phyloP scores from a whole-genome alignment of 441 rosid species.

The Omphalea diandra region DNA sequence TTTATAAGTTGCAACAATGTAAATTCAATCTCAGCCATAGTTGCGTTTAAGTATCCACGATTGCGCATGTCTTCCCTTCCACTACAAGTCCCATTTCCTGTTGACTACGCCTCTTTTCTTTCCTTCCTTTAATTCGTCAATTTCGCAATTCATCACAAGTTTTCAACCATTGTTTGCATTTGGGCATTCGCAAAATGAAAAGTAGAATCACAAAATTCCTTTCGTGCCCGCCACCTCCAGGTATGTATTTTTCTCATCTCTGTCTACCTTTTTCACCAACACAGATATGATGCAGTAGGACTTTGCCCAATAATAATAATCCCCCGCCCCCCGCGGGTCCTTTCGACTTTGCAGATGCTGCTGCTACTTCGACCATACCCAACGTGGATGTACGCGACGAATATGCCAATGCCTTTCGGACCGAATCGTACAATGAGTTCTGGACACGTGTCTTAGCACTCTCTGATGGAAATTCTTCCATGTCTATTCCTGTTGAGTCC shows the following conservation, averaged over 20 bases:
- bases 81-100: background rate
- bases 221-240: too few species aligned
- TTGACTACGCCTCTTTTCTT: background rate
- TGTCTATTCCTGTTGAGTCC: constrained; percentile 32
- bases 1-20: too few species aligned
- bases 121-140: background rate
- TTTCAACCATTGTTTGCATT: too few species aligned
- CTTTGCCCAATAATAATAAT: background rate
- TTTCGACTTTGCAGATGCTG: constrained; percentile 18
- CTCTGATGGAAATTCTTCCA: constrained; percentile 22
- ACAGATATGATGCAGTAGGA: too few species aligned
- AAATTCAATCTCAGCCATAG: too few species aligned
- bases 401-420: constrained; percentile 77
- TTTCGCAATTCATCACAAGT: background rate
- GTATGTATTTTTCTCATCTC: too few species aligned
- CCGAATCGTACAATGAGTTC: constrained; percentile 71
- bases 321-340: background rate
- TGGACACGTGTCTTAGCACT: constrained; percentile 59
- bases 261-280: too few species aligned
- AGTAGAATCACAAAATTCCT: too few species aligned
- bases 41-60: too few species aligned
- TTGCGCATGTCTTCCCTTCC: background rate
- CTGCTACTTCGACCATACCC: background rate
- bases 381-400: constrained; percentile 65
- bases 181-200: too few species aligned